These are phyloP conservation scores for Aegilops sharonensis DNA, from an alignment of 176 grass and related monocot genomes.

Conservation along the genomic window DNA sequence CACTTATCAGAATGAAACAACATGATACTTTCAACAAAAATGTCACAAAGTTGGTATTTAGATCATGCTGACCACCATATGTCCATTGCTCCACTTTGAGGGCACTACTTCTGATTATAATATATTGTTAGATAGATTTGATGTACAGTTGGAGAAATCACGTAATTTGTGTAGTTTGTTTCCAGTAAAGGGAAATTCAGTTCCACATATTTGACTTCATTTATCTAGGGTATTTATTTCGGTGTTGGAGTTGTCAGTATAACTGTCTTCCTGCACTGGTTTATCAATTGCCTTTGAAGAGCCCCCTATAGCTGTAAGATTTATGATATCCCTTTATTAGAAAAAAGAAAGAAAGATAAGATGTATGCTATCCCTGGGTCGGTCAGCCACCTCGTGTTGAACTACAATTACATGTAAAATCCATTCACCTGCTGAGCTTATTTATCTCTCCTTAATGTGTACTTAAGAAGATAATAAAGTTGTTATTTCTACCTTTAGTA, in stretches of 20 bases:
- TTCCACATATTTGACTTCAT: constrained; percentile 7
- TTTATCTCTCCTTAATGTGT: background rate
- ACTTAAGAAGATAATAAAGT: background rate
- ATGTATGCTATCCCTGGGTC: background rate
- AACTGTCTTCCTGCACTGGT: background rate
- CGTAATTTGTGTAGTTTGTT: background rate
- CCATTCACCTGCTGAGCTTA: background rate
- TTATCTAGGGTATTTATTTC: background rate
- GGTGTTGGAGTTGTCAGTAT: background rate
- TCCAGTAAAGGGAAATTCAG: background rate
- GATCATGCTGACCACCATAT: constrained; percentile 33
- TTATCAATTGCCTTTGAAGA: background rate
- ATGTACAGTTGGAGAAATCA: background rate
- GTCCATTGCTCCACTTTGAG: constrained; percentile 14
- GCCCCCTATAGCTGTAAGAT: background rate
- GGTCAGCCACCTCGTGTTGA: background rate
- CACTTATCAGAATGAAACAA: background rate
- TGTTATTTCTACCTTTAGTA: background rate
- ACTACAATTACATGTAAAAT: background rate
- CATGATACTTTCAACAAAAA: background rate
- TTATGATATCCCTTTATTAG: background rate
- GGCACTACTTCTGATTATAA: constrained; percentile 21
- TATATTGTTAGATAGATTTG: background rate
- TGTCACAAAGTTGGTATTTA: background rate
- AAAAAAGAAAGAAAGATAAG: background rate